Conservation (phyloP, 768 basidiomycete genomes). For the Lactarius hatsudake region DNA sequence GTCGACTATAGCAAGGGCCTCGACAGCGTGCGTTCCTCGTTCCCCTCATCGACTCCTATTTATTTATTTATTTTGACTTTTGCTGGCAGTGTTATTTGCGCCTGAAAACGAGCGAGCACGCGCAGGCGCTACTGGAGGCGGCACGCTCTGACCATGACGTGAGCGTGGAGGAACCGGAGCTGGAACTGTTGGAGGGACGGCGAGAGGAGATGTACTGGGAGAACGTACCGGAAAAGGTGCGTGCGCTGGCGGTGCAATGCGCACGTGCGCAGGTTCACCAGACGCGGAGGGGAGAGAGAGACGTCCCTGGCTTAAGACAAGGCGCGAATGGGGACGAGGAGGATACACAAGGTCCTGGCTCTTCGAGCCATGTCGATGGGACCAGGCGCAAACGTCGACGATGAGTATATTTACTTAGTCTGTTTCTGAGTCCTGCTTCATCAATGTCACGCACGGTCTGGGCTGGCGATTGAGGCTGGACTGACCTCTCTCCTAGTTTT, state of each 20-base stretch:
- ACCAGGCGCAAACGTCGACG: slow-evolving; percentile 1
- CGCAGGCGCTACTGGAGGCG: slow-evolving; percentile 40
- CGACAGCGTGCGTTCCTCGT: slow-evolving; percentile 51
- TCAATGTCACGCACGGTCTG: no score
- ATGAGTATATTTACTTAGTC: background rate
- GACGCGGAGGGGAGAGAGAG: background rate
- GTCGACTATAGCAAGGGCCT: slow-evolving; percentile 78
- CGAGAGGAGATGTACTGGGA: slow-evolving; percentile 76
- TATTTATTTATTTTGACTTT: background rate
- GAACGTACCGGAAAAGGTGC: slow-evolving; percentile 71
- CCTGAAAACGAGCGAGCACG: slow-evolving; percentile 50
- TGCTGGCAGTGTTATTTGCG: slow-evolving; percentile 68
- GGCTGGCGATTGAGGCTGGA: no score
- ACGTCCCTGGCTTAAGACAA: background rate
- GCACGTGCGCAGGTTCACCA: slow-evolving; percentile 27
- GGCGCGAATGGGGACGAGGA: background rate
- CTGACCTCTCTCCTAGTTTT: no score
- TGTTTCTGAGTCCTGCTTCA: background rate
- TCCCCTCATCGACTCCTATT: no score
- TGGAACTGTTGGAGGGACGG: slow-evolving; percentile 61
- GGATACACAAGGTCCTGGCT: background rate
- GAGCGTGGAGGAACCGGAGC: slow-evolving; percentile 26
- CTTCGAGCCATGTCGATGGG: background rate
- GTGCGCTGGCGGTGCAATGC: slow-evolving; percentile 56
- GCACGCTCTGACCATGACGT: slow-evolving; percentile 38